Conservation (phyloP, 2,329 filamentous ascomycete genomes). For the Diaporthe sp. region DNA sequence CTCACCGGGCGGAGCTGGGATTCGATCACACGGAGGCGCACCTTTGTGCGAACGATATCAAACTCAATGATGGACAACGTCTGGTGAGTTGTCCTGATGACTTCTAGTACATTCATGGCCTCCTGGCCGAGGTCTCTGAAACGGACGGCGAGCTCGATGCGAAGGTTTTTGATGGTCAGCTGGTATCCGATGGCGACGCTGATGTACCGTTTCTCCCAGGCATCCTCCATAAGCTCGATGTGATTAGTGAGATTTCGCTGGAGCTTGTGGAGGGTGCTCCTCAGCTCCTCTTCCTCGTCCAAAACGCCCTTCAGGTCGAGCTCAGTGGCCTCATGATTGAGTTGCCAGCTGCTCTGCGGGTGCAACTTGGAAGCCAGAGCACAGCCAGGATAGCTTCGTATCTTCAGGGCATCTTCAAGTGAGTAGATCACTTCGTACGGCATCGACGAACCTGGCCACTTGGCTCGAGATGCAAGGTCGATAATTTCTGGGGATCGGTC, state of each 20-base stretch:
- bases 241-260: background rate
- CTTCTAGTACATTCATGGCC: background rate
- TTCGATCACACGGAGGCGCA: background rate
- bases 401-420: background rate
- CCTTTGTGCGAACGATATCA: background rate
- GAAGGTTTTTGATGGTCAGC: background rate
- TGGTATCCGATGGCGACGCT: background rate
- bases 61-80: background rate
- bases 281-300: background rate
- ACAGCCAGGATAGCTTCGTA: background rate
- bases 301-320: background rate
- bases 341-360: too few relatives aligned
- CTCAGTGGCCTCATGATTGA: background rate
- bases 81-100: background rate
- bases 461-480: background rate
- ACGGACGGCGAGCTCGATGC: background rate
- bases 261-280: background rate
- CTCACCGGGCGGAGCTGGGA: too few relatives aligned
- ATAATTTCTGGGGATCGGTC: background rate
- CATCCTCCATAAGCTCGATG: background rate
- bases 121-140: background rate
- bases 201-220: background rate
- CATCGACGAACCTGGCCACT: background rate
- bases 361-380: too few relatives aligned
- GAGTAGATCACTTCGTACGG: background rate